These are phyloP conservation scores for Podospora bellae-mahoneyi DNA, from an alignment of 495 filamentous ascomycete genomes.

Conservation along the genomic window DNA sequence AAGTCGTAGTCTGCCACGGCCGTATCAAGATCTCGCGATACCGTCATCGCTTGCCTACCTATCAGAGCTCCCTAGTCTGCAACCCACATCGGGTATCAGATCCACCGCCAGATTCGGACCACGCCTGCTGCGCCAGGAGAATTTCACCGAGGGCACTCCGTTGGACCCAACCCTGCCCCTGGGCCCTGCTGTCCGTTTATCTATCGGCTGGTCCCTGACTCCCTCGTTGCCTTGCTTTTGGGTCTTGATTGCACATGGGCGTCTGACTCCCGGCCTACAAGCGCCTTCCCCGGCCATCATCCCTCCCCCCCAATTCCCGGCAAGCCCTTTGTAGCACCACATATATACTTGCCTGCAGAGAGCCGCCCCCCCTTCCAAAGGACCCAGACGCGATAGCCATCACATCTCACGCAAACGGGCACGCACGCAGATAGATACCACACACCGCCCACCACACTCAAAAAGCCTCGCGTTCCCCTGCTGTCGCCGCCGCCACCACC, in stretches of 20 bases:
- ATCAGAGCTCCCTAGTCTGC: constrained; percentile 25
- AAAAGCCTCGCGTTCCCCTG: constrained; percentile 14
- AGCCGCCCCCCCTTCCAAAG: constrained; percentile 24
- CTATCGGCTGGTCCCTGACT: constrained; percentile 24
- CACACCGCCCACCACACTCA: not conserved
- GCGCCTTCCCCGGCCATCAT: constrained; percentile 12
- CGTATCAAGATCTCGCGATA: constrained; percentile 25
- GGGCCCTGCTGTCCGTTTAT: constrained; percentile 28
- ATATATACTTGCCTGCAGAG: constrained; percentile 27
- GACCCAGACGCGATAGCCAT: constrained; percentile 17
- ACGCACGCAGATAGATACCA: constrained; percentile 2
- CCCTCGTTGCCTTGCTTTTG: constrained; percentile 27
- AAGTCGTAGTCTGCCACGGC: constrained; percentile 16
- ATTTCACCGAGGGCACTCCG: constrained; percentile 29
- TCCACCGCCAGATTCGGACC: constrained; percentile 31
- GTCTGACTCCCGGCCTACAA: constrained; percentile 23
- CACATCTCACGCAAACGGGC: constrained; percentile 22
- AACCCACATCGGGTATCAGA: constrained; percentile 26
- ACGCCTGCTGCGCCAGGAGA: constrained; percentile 22
- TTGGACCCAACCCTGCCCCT: constrained; percentile 17
- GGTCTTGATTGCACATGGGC: constrained; percentile 23
- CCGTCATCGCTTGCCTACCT: constrained; percentile 26
- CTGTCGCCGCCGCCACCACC: constrained; percentile 7
- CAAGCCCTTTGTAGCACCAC: constrained; percentile 12
- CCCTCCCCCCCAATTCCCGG: constrained; percentile 4